Evolutionary conservation across 345 rosid genomes (phyloP).

Genomic region (Brassica incana): DNA sequence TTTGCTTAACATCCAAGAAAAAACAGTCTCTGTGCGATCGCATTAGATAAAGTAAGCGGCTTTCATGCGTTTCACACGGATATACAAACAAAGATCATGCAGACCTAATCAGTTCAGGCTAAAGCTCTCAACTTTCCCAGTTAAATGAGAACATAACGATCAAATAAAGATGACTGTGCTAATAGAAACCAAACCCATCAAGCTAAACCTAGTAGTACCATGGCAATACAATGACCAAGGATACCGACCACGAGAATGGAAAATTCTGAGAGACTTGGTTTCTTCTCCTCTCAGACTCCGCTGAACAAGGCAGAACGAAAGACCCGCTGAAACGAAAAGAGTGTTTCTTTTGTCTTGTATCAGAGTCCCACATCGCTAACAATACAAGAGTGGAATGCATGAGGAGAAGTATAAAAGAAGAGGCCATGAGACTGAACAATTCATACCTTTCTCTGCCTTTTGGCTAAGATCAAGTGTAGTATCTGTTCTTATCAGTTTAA

Average conservation of each 20-base stretch:
- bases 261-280: background rate
- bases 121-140: too few species aligned
- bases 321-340: background rate
- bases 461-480: conserved; percentile 74
- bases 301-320: too few species aligned
- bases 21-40: background rate
- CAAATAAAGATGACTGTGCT: too few species aligned
- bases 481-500: conserved; percentile 69
- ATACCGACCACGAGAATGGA: conserved; percentile 15
- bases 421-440: background rate
- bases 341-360: background rate
- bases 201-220: too few species aligned
- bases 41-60: too few species aligned
- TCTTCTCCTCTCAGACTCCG: background rate
- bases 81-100: too few species aligned
- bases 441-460: conserved; percentile 70
- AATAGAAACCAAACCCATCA: too few species aligned
- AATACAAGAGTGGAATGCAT: background rate
- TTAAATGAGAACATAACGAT: too few species aligned
- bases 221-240: background rate
- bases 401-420: background rate
- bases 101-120: too few species aligned
- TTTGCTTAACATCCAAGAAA: conserved; percentile 63
- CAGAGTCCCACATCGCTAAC: conserved; percentile 27
- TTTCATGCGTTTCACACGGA: too few species aligned